Evolutionary conservation across 2,329 filamentous ascomycete genomes (phyloP).

Genomic region (Didymella keratinophila): DNA sequence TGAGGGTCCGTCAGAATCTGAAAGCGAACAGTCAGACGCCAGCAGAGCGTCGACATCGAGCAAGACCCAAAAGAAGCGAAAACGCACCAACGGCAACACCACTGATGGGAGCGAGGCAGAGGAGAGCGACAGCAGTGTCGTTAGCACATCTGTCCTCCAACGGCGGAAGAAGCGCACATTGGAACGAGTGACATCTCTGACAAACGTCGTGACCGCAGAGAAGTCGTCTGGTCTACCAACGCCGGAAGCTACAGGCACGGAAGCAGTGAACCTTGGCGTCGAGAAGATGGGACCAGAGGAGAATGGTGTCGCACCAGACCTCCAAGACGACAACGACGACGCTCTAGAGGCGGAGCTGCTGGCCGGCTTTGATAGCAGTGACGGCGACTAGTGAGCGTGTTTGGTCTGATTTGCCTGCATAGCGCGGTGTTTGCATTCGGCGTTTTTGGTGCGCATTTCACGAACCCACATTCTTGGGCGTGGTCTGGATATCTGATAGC

Average conservation of each 20-base stretch:
- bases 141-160: conserved; percentile 53
- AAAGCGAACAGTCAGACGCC: conserved; percentile 45
- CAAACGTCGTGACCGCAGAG: conserved; percentile 52
- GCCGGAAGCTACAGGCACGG: conserved; percentile 48
- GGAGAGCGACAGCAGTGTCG: conserved; percentile 51
- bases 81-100: conserved; percentile 39
- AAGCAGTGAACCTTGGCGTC: conserved; percentile 50
- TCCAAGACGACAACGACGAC: conserved; percentile 64
- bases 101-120: conserved; percentile 50
- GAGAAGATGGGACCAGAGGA: conserved; percentile 52
- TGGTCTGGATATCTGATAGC: conserved; percentile 16
- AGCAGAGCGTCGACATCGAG: conserved; percentile 36
- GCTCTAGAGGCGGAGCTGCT: conserved; percentile 53
- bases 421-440: conserved; percentile 49
- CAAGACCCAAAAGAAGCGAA: conserved; percentile 46
- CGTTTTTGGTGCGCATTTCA: conserved; percentile 28
- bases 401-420: conserved; percentile 41
- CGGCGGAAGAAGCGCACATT: conserved; percentile 58
- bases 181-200: conserved; percentile 56
- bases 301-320: conserved; percentile 46
- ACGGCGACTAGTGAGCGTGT: conserved; percentile 26
- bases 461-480: conserved; percentile 13
- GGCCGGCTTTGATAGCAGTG: conserved; percentile 44
- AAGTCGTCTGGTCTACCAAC: conserved; percentile 52
- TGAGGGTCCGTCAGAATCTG: conserved; percentile 42